phyloP scores from a whole-genome alignment of 768 basidiomycete species.

The Xerocomus potaroensis region DNA sequence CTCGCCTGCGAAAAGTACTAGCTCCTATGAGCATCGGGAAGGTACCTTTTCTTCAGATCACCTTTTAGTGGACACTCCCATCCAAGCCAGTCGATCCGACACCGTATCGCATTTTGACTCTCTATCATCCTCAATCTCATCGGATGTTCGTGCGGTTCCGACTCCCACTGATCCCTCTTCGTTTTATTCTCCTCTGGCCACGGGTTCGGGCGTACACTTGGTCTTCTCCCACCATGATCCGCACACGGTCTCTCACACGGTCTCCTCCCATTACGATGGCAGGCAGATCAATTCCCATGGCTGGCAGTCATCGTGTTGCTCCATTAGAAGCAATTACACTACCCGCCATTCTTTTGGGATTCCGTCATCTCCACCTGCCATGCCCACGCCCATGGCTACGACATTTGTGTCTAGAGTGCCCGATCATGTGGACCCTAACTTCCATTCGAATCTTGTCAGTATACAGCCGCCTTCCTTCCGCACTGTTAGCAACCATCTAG shows the following conservation, averaged over 20 bases:
- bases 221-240: no score
- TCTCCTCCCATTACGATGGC: not conserved
- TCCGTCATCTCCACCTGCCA: not conserved
- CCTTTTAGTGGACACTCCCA: not conserved
- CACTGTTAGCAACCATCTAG: not conserved
- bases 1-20: not conserved
- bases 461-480: not conserved
- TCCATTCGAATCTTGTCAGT: not conserved
- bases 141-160: no score
- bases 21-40: not conserved
- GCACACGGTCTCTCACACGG: no score
- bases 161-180: no score
- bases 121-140: not conserved
- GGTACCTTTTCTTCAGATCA: not conserved
- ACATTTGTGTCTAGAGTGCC: not conserved
- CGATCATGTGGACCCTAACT: not conserved
- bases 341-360: not conserved
- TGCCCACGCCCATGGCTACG: constrained; percentile 6
- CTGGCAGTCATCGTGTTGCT: not conserved
- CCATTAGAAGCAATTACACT: not conserved
- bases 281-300: constrained; percentile 3
- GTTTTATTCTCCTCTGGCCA: not conserved
- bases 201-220: no score
- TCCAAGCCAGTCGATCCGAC: not conserved
- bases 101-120: not conserved